Evolutionary conservation across 805 yeast genomes (phyloP).

Genomic region (Candida corydali): DNA sequence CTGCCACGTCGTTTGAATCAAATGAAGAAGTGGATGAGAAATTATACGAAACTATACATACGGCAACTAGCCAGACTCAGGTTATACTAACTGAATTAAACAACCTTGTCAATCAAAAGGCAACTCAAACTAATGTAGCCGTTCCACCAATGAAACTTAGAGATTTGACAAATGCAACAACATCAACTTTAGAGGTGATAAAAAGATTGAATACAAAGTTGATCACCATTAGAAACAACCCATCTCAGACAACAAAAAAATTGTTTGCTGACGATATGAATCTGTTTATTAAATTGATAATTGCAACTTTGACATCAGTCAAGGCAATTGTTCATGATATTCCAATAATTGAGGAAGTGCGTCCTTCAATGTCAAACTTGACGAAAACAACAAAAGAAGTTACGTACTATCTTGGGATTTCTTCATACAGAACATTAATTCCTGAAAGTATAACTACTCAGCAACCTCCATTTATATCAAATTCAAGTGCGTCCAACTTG

Average conservation of each 20-base stretch:
- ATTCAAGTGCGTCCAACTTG: conserved; percentile 30
- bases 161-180: conserved; percentile 74
- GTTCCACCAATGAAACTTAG: conserved; percentile 54
- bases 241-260: conserved; percentile 49
- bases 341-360: conserved; percentile 72
- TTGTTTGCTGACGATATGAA: conserved; percentile 84
- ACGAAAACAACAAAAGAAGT: conserved; percentile 91
- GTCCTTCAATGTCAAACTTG: conserved; percentile 74
- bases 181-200: conserved; percentile 78
- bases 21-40: conserved; percentile 58
- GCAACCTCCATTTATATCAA: conserved; percentile 15
- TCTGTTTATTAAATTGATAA: conserved; percentile 74
- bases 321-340: conserved; percentile 78
- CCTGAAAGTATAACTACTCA: conserved; percentile 15
- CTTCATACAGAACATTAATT: conserved; percentile 29
- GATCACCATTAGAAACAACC: conserved; percentile 44
- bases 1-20: conserved; percentile 15
- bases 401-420: conserved; percentile 71
- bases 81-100: conserved; percentile 75
- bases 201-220: conserved; percentile 57
- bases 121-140: conserved; percentile 30
- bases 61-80: conserved; percentile 66
- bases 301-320: conserved; percentile 78
- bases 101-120: conserved; percentile 61
- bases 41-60: conserved; percentile 57